Base-by-base conservation (phyloP, 371 early-diverging fungal species). In the Dinochytrium kinnereticum region DNA sequence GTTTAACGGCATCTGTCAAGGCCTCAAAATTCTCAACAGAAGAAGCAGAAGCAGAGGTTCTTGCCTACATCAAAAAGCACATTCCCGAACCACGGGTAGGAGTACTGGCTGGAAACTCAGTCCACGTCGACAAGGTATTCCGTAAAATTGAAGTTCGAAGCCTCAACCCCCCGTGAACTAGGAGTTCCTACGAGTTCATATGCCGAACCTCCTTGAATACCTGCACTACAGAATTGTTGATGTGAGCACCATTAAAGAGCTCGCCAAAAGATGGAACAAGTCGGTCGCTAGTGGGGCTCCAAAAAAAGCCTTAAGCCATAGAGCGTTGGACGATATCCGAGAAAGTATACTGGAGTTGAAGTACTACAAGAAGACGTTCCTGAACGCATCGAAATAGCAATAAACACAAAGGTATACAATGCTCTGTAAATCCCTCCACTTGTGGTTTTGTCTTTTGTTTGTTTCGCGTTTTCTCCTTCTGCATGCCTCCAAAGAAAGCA, bases 41-140 rank as follows among this genome's bases (percentile, higher is more conserved):
- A n/a, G 84, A 93, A 49, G 97, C 97, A 0, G 90, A 95, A 75
- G 59, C 76, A 1, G 82, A 85, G 51, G 88, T 97, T 24, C 78
- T 94, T 19, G 85, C 80, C 0, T 94, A 96, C 75, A 83, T 97
- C 61, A 83, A 90, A 69, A 34, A 82, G 39, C 89, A 94, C 80
- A 84, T 94, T 61, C 86, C 89, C 2, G 55, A 79, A 2, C 73
- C 81, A 13, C 82, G 91, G 17, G 80, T 82, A 1, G 94, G 91
- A 0, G 88, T 93, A 17, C 82, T 97, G 49, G 96, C 95, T 0
- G 98, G 98, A n/a, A 98, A 96, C 84, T 92, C 94, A 36, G 95
- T 95, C 19, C 83, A 96, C 79, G 92, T 89, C 24, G 97, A 97
- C 77, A 91, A 91, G 44, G 66, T 66, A 7, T 19, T 55, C 10